These are phyloP conservation scores for Golovinomyces cichoracearum DNA, from an alignment of 2,329 filamentous ascomycete species.

Conservation along the genomic window DNA sequence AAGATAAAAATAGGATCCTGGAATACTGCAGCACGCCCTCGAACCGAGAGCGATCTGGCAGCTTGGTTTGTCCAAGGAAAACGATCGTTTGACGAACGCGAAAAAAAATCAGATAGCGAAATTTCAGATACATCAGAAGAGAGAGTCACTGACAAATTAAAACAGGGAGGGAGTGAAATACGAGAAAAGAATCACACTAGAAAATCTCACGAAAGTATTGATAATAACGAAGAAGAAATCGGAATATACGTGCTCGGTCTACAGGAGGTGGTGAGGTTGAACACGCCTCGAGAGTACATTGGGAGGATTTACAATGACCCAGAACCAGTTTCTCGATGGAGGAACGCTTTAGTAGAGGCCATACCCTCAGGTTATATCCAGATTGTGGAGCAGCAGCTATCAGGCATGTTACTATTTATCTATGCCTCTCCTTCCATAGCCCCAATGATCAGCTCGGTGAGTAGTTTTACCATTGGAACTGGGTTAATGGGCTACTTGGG, in stretches of 20 bases:
- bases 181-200: too few relatives aligned
- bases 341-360: conserved; percentile 43
- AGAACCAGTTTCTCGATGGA: conserved; percentile 50
- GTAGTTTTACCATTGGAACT: conserved; percentile 61
- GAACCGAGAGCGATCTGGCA: conserved; percentile 65
- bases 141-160: too few relatives aligned
- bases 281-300: conserved; percentile 53
- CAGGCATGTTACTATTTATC: conserved; percentile 59
- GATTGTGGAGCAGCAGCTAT: conserved; percentile 58
- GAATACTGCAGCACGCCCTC: conserved; percentile 72
- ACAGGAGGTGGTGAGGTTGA: conserved; percentile 78
- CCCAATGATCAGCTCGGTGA: conserved; percentile 53
- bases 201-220: neutral
- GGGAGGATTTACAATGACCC: conserved; percentile 46
- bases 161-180: too few relatives aligned
- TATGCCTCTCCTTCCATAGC: conserved; percentile 60
- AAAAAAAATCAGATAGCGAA: neutral
- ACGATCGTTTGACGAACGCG: neutral
- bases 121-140: neutral
- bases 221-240: conserved; percentile 38
- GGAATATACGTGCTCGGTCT: conserved; percentile 74
- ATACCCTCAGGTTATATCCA: conserved; percentile 54
- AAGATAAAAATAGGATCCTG: conserved; percentile 79
- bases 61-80: conserved; percentile 51
- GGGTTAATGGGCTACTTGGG: conserved; percentile 81